Evolutionary conservation across 2,329 filamentous ascomycete species (phyloP).

Genomic region (Penicillium freii): DNA sequence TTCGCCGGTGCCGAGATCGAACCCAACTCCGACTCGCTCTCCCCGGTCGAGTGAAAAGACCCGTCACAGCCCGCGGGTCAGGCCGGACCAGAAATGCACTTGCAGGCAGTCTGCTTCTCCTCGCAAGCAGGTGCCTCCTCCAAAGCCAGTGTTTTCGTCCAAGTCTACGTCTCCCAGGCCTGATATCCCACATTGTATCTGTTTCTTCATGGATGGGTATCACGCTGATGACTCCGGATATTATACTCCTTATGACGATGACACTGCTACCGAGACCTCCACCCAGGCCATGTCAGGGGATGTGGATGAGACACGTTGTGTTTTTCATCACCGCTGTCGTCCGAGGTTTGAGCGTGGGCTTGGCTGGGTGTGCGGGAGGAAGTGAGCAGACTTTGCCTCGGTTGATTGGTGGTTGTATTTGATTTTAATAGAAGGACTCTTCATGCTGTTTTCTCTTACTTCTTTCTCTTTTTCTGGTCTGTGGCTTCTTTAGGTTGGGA

Average conservation of each 20-base stretch:
- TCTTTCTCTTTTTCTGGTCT: background rate
- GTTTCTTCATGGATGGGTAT: background rate
- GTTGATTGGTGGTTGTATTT: background rate
- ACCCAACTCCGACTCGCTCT: background rate
- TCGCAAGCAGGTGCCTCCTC: background rate
- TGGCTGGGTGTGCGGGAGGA: slow-evolving; percentile 7
- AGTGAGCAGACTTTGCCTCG: background rate
- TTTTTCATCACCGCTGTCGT: slow-evolving; percentile 3
- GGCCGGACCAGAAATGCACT: background rate
- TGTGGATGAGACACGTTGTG: background rate
- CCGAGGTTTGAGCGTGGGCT: slow-evolving; percentile 1
- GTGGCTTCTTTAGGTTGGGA: background rate
- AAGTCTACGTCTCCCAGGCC: background rate
- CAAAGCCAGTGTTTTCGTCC: background rate
- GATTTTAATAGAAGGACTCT: background rate
- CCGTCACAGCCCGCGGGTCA: background rate
- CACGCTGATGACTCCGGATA: background rate
- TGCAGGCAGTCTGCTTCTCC: background rate
- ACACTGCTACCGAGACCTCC: background rate
- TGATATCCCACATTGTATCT: background rate
- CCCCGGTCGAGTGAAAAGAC: background rate
- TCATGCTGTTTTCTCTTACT: background rate
- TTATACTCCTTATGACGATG: background rate
- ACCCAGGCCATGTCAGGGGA: background rate
- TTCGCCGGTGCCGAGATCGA: background rate